Base-by-base conservation (phyloP, 352 stramenopile genomes). In the Phytophthora sp. region DNA sequence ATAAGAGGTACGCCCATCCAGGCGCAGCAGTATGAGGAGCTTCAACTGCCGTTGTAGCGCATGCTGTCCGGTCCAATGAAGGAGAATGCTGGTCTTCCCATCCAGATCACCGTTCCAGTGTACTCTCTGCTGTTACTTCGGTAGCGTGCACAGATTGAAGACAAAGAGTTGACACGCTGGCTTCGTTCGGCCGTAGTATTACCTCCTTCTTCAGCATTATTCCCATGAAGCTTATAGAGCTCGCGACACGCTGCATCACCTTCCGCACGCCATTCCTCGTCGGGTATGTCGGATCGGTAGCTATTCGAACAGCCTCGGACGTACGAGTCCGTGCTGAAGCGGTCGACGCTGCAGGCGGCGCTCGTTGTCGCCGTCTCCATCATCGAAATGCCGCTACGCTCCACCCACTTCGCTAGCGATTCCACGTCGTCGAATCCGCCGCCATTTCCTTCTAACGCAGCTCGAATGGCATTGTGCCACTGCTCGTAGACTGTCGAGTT, bases 211-310 rank as follows among this genome's bases (percentile, higher is more conserved):
- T n/a, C n/a, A n/a, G n/a, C n/a, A n/a, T n/a, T n/a, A n/a, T n/a
- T n/a, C n/a, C 27, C 24, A 20, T 33, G 24, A 1, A 46, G 18
- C 12, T 57, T 42, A 53, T 57, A 66, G 11, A 47, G 41, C 5
- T 55, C 58, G 8, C 18, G 58, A 42, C 39, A 44, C 12, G 11
- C 13, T 41, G 26, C 39, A 27, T 70, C 51, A 23, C 26, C 54
- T 45, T 63, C 63, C 26, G 23, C n/a, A 57, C n/a, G 46, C 61
- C 54, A 74, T 35, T 74, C 66, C 8, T 74, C 66, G 27, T 74
- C 66, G 7, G 66, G 66, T 16, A 71, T 74, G 24, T 71, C 66
- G 21, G 66, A 74, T 29, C 49, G 54, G 21, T 63, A 71, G 61
- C 61, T 74, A 20, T 18, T 63, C 3, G 61, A 70, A 33, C 39